Conservation (phyloP, 805 yeast species). For the Vanderwaltozyma yarrowii region DNA sequence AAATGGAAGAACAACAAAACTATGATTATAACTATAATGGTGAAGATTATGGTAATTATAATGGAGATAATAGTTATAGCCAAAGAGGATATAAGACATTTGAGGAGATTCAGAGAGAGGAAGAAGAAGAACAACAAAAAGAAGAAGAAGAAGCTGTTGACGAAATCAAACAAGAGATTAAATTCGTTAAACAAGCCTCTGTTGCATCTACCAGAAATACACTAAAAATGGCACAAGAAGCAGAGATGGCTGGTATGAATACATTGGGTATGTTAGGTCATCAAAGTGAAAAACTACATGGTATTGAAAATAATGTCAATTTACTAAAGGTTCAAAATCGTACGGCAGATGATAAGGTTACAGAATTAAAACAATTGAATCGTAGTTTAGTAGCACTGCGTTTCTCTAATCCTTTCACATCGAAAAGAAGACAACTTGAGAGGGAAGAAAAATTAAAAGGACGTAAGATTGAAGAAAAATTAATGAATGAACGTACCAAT, state of each 20-base stretch:
- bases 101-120: slow-evolving; percentile 27
- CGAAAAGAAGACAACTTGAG: slow-evolving; percentile 59
- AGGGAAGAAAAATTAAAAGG: slow-evolving; percentile 58
- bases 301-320: slow-evolving; percentile 64
- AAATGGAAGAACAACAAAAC: slow-evolving; percentile 11
- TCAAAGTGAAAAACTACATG: slow-evolving; percentile 75
- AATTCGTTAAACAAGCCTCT: slow-evolving; percentile 77
- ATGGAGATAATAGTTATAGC: neutral
- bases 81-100: slow-evolving; percentile 23
- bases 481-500: slow-evolving; percentile 49
- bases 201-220: slow-evolving; percentile 82
- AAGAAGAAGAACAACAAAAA: slow-evolving; percentile 28
- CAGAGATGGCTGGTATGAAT: slow-evolving; percentile 64
- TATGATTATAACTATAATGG: slow-evolving; percentile 1
- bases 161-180: slow-evolving; percentile 67
- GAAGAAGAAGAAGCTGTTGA: slow-evolving; percentile 84
- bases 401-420: slow-evolving; percentile 82
- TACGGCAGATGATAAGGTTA: slow-evolving; percentile 72
- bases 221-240: slow-evolving; percentile 55
- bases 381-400: slow-evolving; percentile 72
- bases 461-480: slow-evolving; percentile 50
- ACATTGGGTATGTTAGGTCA: slow-evolving; percentile 85
- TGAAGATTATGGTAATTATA: neutral
- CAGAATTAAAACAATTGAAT: slow-evolving; percentile 65
- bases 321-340: slow-evolving; percentile 71